Base-by-base conservation (phyloP, 345 rosid species). In the Linum lewisii region DNA sequence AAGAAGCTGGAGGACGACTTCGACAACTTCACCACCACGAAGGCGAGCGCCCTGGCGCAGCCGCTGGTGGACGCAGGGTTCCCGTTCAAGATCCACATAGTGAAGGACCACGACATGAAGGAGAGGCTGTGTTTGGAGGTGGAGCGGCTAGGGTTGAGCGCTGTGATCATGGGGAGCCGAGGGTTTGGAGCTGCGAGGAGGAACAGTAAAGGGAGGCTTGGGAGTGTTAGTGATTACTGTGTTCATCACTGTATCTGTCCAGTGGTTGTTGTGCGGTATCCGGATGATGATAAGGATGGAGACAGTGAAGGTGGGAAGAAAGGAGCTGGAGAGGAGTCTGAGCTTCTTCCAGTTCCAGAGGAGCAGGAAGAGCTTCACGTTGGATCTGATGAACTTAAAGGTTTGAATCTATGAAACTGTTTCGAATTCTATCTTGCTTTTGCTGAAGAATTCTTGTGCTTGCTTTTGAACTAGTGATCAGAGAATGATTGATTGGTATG, bases 91-190 rank as follows among this genome's bases (percentile, higher is more conserved):
- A 71, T 71, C 7, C 75, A 66, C 19, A 66, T 71, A 25, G 75
- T 72, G 50, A 72, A 72, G 34, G 75, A 72, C 45, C 75, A 72
- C 32, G 75, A 72, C 45, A 44, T 72, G 71, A 65, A 71, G 59
- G 75, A 71, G 60, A 66, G 75, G 64, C 57, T 71, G 50, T 71
- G 75, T 29, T 62, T 71, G 70, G 75, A 71, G 54, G 67, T 71
- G 24, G 75, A 71, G 60, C 37, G 75, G 15, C 54, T 71, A 61
- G 71, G 75, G 14, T 26, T 72, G 23, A 66, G 67, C 34, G 75
- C 71, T 3, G 61, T 72, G 64, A 63, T 72, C 29, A 72, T 72
- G 75, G 75, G 75, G 11, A 72, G 75, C 58, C 50, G 68, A 50
- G 75, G 75, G 5, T 72, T 72, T 21, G 75, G 75, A 23, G 75